phyloP scores from a whole-genome alignment of 2,329 filamentous ascomycete species.

The Curvularia sp. region DNA sequence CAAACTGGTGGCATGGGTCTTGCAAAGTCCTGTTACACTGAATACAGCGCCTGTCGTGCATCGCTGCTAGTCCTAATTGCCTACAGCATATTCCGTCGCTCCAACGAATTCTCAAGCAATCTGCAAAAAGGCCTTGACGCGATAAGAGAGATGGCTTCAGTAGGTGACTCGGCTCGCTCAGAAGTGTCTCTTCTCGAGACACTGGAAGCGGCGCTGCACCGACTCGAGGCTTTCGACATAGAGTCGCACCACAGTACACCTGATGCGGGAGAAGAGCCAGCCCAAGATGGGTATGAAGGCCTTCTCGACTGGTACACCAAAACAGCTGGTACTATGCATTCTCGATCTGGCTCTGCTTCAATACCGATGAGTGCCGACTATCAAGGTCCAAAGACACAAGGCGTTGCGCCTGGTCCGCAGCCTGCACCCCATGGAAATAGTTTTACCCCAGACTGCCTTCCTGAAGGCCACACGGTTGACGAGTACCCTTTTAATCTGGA shows the following conservation, averaged over 20 bases:
- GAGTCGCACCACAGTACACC: neutral
- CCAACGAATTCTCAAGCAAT: conserved; percentile 19
- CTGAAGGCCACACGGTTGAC: conserved; percentile 4
- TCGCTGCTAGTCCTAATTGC: conserved; percentile 22
- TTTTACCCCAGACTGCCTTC: neutral
- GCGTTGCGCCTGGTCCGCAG: neutral
- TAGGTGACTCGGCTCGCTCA: conserved; percentile 21
- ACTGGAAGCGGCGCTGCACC: conserved; percentile 17
- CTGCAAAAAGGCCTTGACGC: conserved; percentile 14
- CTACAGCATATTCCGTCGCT: conserved; percentile 17
- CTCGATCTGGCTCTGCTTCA: neutral
- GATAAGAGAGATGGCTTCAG: conserved; percentile 22
- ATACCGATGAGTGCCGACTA: neutral
- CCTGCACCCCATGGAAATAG: neutral
- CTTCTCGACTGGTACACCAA: conserved; percentile 17
- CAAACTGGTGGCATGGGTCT: conserved; percentile 20
- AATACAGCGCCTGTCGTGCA: conserved; percentile 23
- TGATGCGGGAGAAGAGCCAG: neutral
- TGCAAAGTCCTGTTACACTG: conserved; percentile 21
- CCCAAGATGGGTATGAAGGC: conserved; percentile 17
- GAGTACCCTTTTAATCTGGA: conserved; percentile 22
- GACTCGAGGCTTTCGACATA: conserved; percentile 17
- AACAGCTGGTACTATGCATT: neutral
- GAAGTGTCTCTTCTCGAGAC: conserved; percentile 20
- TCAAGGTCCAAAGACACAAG: neutral